Base-by-base conservation (phyloP, 345 rosid genomes). In the Populus tremula region DNA sequence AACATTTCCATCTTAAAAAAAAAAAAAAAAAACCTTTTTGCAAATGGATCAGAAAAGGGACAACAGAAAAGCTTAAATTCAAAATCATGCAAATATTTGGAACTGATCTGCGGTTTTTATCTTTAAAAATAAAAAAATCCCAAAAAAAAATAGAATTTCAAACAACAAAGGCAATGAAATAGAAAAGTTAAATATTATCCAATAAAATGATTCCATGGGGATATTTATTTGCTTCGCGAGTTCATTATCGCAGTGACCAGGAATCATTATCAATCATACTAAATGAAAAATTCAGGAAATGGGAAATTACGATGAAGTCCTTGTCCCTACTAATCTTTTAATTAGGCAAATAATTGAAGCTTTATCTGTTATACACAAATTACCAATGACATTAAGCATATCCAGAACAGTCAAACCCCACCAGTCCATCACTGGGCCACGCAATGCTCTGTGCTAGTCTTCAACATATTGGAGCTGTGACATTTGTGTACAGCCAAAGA, bases 341-440 rank as follows among this genome's bases (percentile, higher is more conserved):
- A 27, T 36, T 45, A 17, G 35, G n/a, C 7, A 53, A 65, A 78
- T 5, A 63, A 53, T 68, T 68, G 43, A 64, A 33, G 18, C 18
- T 27, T 35, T 31, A 3, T 31, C 25, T 54, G 18, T 16, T 17
- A 29, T 11, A 71, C 59, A 61, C 21, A 72, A 1, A 17, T 8
- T 5, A 9, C 10, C 39, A 18, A 14, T 16, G 7, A n/a, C 49
- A 56, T 66, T 12, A 43, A 43, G 31, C 25, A 47, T 62, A 17
- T 59, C 45, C 7, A 69, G 25, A 79, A 50, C 56, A 73, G 38
- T 43, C 65, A 38, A 69, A 72, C 33, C 70, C 77, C 71, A 77
- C 71, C 75, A 67, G 18, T 11, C 53, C 41, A 23, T 69, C 67
- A 21, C 29, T 11, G 10, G 31, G 82, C 66, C 71, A 76, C 70